Conservation (phyloP, 805 yeast genomes). For the Metschnikowia borealis region DNA sequence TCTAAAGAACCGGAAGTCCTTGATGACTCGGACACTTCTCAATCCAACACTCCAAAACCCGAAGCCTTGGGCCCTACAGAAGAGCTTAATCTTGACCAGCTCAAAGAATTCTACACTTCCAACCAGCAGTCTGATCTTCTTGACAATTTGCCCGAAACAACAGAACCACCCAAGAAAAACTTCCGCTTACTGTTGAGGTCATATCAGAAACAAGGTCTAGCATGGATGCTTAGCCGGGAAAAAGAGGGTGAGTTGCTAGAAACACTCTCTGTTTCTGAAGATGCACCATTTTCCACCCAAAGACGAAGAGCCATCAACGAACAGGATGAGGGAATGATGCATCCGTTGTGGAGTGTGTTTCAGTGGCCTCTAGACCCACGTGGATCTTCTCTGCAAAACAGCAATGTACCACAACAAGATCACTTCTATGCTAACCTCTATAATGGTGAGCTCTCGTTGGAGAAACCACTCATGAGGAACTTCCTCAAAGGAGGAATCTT, state of each 20-base stretch:
- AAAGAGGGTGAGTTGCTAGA: slow-evolving; percentile 50
- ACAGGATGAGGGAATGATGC: slow-evolving; percentile 52
- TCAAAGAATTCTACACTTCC: slow-evolving; percentile 69
- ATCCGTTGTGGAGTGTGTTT: slow-evolving; percentile 83
- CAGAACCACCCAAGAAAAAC: slow-evolving; percentile 43
- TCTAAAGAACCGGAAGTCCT: slow-evolving; percentile 11
- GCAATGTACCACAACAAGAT: slow-evolving; percentile 8
- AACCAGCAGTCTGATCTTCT: slow-evolving; percentile 60
- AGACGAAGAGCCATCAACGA: slow-evolving; percentile 21
- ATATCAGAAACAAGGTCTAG: slow-evolving; percentile 80
- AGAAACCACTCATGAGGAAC: slow-evolving; percentile 61
- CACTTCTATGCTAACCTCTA: slow-evolving; percentile 73
- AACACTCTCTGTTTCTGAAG: slow-evolving; percentile 21
- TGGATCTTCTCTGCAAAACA: neutral
- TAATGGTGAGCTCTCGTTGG: slow-evolving; percentile 71
- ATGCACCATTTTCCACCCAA: slow-evolving; percentile 25
- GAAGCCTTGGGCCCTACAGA: slow-evolving; percentile 24
- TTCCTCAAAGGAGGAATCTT: slow-evolving; percentile 76
- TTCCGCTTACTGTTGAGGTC: slow-evolving; percentile 60
- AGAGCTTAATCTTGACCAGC: slow-evolving; percentile 62
- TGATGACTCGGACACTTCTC: slow-evolving; percentile 9
- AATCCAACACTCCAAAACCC: slow-evolving; percentile 6
- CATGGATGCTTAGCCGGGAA: slow-evolving; percentile 88
- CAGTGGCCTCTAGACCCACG: slow-evolving; percentile 60
- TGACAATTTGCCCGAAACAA: slow-evolving; percentile 59